Evolutionary conservation across 768 basidiomycete species (phyloP), one percentile per base, ranked within the genome.

Genomic region (Tricholoma sp.): DNA sequence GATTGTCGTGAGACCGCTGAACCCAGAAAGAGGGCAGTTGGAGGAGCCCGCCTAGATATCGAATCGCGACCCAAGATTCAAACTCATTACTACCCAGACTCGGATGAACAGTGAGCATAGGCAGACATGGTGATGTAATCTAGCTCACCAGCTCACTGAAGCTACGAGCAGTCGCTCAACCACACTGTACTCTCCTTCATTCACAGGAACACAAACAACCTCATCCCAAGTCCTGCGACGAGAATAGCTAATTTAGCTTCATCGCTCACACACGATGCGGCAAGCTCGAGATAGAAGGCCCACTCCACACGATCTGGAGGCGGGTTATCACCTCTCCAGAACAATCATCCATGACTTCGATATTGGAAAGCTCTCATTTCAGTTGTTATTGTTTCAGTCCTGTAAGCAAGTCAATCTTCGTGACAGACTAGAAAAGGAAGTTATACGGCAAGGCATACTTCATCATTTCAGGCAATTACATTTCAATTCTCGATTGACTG

Each of bases 11-110:
- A 27, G 16, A 16, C 2, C 16, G 1, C 12, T 50, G 24, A 34
- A 29, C 14, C 53, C 53, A 54, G 16, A 54, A 54, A 31, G 24
- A 39, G 1, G 39, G 12, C 1, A 43, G 27, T 24, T 29, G 21
- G 41, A 54, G 53, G 19, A 54, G n/a, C 7, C 22, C 29, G 11
- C 53, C 53, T 4, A 54, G 53, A 32, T 54, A 54, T 43, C 53
- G 19, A 10, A 54, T 45, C 27, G 53, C 53, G 11, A 54, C 43
- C 6, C 16, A 6, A 14, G 14, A 18, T 31, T 41, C 29, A 37
- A 43, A 54, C 11, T 35, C n/a, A n/a, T 54, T 24, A 12, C 21
- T 41, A 39, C 11, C 22, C 9, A 27, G 18, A 39, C 11, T 24
- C 18, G 27, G 18, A 22, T 4, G 8, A n/a, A 19, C 5, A 3